A percentile compares a stretch with the other conserved stretches of the same genome.
These are phyloP conservation scores for Alternaria ventricosa DNA, from an alignment of 2,329 filamentous ascomycete genomes.

Conservation along the genomic window DNA sequence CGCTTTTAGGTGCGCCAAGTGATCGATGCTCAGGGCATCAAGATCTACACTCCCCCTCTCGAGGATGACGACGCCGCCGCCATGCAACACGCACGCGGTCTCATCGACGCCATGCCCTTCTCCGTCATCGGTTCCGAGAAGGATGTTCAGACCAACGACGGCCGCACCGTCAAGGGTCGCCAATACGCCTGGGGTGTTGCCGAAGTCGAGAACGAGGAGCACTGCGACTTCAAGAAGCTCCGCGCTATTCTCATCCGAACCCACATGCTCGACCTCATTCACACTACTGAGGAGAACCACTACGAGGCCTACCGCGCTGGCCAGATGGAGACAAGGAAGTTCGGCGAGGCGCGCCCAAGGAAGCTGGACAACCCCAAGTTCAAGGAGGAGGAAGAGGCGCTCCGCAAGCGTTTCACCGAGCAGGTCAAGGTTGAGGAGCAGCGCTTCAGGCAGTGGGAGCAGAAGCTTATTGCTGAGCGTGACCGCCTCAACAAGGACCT, in stretches of 20 bases:
- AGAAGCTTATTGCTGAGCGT: conserved; percentile 98
- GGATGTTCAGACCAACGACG: conserved; percentile 95
- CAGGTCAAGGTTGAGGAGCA: conserved; percentile 99
- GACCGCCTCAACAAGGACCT: conserved; percentile 99
- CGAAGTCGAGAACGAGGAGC: conserved; percentile 99
- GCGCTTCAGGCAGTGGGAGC: conserved; percentile 99
- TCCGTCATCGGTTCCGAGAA: conserved; percentile 99
- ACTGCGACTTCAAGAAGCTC: conserved; percentile 99
- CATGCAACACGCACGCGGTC: conserved; percentile 88
- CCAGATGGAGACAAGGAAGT: conserved; percentile 99
- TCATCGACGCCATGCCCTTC: conserved; percentile 98
- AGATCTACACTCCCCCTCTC: conserved; percentile 97
- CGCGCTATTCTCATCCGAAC: conserved; percentile 98
- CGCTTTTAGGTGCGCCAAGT: conserved; percentile 80
- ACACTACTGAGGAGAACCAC: conserved; percentile 98
- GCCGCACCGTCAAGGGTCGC: conserved; percentile 96
- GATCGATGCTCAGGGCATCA: conserved; percentile 98
- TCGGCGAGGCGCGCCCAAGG: conserved; percentile 93
- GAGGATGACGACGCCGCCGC: conserved; percentile 98
- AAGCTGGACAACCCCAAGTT: conserved; percentile 99
- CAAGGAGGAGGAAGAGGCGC: conserved; percentile 98
- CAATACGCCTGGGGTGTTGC: conserved; percentile 99
- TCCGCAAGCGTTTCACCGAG: conserved; percentile 98
- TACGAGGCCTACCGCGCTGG: conserved; percentile 99
- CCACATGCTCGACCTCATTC: conserved; percentile 99